Percentiles rank a stretch among this genome's conserved stretches.
phyloP scores from a whole-genome alignment of 768 basidiomycete genomes.

The Sporobolomyces roseus region DNA sequence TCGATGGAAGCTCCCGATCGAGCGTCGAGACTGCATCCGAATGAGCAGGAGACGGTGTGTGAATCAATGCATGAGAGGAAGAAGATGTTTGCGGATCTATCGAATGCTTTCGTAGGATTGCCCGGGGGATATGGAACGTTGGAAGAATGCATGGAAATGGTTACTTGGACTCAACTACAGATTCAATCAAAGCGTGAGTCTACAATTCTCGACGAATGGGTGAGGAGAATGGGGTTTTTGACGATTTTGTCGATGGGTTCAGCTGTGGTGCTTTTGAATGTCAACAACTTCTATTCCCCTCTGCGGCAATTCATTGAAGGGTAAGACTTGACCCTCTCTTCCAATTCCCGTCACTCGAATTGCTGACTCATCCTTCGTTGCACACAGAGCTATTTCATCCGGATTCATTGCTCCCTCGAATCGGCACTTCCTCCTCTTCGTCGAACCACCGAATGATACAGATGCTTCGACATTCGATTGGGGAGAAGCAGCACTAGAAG shows the following conservation, averaged over 20 bases:
- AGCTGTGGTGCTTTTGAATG: constrained; percentile 78
- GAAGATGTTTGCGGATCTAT: constrained; percentile 78
- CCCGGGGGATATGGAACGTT: constrained; percentile 94
- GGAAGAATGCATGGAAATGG: constrained; percentile 84
- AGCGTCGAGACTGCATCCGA: background rate
- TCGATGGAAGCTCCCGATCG: constrained; percentile 27
- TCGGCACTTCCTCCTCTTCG: constrained; percentile 63
- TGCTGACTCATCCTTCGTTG: background rate
- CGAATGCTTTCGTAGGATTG: constrained; percentile 69
- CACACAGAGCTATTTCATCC: constrained; percentile 15
- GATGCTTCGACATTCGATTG: constrained; percentile 62
- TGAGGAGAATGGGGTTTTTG: background rate
- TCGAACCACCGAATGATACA: constrained; percentile 61
- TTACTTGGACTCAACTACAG: constrained; percentile 89
- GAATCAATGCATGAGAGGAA: constrained; percentile 76
- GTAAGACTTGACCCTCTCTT: background rate
- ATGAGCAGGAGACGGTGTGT: constrained; percentile 21
- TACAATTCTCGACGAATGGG: too few relatives aligned
- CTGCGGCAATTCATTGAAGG: constrained; percentile 69
- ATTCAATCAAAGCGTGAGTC: constrained; percentile 53
- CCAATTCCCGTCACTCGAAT: background rate
- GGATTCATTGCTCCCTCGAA: constrained; percentile 62
- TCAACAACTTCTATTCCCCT: constrained; percentile 75
- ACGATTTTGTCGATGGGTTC: constrained; percentile 50
- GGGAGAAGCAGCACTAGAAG: constrained; percentile 66